A percentile compares a stretch with the other conserved stretches of the same genome.
Conservation (phyloP, 2,329 filamentous ascomycete genomes). For the Botryotinia narcissicola region DNA sequence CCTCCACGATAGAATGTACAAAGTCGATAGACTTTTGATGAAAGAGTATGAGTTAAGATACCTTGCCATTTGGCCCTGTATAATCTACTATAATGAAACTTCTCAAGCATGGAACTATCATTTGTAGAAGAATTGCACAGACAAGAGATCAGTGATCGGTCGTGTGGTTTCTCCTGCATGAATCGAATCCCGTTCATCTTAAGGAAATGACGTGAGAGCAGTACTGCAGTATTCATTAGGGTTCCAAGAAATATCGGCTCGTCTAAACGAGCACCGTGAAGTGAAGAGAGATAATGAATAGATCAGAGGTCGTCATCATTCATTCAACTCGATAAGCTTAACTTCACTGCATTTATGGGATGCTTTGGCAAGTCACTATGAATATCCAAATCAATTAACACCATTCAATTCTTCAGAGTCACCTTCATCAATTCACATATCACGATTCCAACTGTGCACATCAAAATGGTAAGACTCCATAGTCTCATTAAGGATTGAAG, state of each 20-base stretch:
- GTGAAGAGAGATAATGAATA: not conserved
- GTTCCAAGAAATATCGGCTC: not conserved
- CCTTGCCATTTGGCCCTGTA: not conserved
- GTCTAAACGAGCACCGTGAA: not conserved
- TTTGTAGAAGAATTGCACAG: not conserved
- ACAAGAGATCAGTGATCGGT: not conserved
- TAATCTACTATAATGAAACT: not conserved
- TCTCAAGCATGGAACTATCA: not conserved
- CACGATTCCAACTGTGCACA: not conserved
- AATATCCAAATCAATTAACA: not conserved
- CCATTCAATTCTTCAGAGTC: not conserved
- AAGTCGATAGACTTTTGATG: not conserved
- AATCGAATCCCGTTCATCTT: not conserved
- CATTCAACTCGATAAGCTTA: not conserved
- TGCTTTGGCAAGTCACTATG: not conserved
- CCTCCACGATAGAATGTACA: not conserved
- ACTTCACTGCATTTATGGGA: not conserved
- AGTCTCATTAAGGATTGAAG: not conserved
- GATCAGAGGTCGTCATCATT: not conserved
- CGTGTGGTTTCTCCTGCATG: not conserved
- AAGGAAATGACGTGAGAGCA: not conserved
- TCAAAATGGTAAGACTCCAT: not conserved
- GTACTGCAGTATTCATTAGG: not conserved
- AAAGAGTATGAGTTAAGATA: not conserved
- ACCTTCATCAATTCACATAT: not conserved